These are phyloP conservation scores for Boletus barrowsii DNA, from an alignment of 768 basidiomycete genomes.

Conservation along the genomic window DNA sequence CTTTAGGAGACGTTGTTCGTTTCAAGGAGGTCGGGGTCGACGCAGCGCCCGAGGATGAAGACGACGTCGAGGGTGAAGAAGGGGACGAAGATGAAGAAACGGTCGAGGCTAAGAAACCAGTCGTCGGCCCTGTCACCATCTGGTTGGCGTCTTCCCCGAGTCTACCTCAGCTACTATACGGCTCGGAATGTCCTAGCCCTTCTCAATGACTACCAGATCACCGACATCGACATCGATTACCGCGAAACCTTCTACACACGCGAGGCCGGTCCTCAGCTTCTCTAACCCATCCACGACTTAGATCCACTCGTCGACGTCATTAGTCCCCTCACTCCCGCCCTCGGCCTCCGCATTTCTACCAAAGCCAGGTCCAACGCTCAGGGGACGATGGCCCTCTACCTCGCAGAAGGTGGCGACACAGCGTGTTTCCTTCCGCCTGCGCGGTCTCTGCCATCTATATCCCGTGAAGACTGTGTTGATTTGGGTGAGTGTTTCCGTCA, in stretches of 20 bases:
- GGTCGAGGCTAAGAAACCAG: background rate
- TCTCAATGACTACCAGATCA: no score
- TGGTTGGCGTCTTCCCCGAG: background rate
- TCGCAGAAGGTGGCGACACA: conserved; percentile 52
- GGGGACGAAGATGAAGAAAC: background rate
- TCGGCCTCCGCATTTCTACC: no score
- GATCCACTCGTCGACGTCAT: no score
- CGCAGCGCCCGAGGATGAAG: no score
- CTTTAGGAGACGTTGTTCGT: background rate
- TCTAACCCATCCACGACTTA: no score
- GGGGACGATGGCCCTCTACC: no score
- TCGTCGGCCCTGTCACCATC: background rate
- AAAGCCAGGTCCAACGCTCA: no score
- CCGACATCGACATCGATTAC: no score
- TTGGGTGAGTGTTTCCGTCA: conserved; percentile 45
- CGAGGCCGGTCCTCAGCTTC: no score
- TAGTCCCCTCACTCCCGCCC: no score
- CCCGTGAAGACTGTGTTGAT: conserved; percentile 43
- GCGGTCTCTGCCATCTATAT: conserved; percentile 35
- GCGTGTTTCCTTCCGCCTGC: conserved; percentile 45
- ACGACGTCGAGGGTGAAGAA: no score
- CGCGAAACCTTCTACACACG: no score
- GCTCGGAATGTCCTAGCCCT: background rate
- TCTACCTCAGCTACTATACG: background rate
- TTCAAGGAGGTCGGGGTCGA: background rate